phyloP scores from a whole-genome alignment of 192 early-diverging fungal genomes.

The Coemansia sp. region DNA sequence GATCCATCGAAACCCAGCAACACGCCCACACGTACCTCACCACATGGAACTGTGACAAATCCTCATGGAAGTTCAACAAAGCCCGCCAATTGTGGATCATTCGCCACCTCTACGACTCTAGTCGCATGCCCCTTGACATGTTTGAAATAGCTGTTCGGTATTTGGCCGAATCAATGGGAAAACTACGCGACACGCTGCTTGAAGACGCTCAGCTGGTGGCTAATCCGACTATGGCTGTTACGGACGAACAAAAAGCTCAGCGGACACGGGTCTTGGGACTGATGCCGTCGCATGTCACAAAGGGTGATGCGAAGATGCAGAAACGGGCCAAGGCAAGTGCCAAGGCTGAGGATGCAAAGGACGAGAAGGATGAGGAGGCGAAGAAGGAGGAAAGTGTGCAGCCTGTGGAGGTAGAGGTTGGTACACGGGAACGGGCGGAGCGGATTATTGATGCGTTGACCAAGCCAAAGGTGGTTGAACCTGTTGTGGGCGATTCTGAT shows the following conservation, averaged over 20 bases:
- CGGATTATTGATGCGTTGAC: slow-evolving; percentile 27
- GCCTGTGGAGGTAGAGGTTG: background rate
- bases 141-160: slow-evolving; percentile 38
- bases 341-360: slow-evolving; percentile 4
- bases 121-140: slow-evolving; percentile 19
- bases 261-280: slow-evolving; percentile 21
- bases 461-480: background rate
- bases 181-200: slow-evolving; percentile 21
- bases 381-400: background rate
- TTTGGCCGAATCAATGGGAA: slow-evolving; percentile 5
- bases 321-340: slow-evolving; percentile 8
- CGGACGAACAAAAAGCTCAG: slow-evolving; percentile 10
- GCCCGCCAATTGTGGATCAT: slow-evolving; percentile 47
- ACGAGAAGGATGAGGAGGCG: slow-evolving; percentile 1
- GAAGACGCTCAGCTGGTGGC: slow-evolving; percentile 27
- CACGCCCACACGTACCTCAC: slow-evolving; percentile 33
- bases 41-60: slow-evolving; percentile 18
- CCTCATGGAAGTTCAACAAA: slow-evolving; percentile 48
- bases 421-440: slow-evolving; percentile 13
- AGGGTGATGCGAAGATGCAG: slow-evolving; percentile 22
- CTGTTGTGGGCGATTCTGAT: background rate
- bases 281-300: slow-evolving; percentile 43
- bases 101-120: slow-evolving; percentile 38
- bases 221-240: slow-evolving; percentile 15
- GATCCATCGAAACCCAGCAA: slow-evolving; percentile 24